Conservation (phyloP, 345 rosid genomes). For the Citrus trifoliata region DNA sequence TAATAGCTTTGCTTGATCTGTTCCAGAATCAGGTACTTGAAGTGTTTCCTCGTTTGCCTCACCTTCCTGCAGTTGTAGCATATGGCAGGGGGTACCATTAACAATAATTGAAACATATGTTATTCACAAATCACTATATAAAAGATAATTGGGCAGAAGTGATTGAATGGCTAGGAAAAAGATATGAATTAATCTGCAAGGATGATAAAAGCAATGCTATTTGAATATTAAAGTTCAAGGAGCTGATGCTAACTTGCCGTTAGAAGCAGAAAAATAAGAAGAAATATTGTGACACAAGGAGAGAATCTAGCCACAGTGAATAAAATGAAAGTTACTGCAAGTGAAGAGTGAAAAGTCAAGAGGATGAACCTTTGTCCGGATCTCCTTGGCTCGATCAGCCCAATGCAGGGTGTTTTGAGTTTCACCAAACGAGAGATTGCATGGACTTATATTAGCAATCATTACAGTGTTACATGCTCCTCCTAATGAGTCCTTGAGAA, state of each 20-base stretch:
- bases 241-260: neutral
- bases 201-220: neutral
- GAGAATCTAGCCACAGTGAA: neutral
- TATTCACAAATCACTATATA: neutral
- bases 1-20: conserved; percentile 63
- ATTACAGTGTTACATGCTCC: conserved; percentile 91
- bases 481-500: conserved; percentile 90
- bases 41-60: conserved; percentile 51
- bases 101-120: neutral
- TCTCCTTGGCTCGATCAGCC: conserved; percentile 97
- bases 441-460: conserved; percentile 94
- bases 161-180: neutral
- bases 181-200: neutral
- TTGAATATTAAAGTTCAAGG: neutral
- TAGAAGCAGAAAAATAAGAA: neutral
- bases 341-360: neutral
- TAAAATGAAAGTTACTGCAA: neutral
- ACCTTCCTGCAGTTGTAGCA: conserved; percentile 34
- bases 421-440: conserved; percentile 85
- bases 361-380: conserved; percentile 54
- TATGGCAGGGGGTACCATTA: neutral
- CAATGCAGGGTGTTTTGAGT: conserved; percentile 96
- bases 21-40: conserved; percentile 45
- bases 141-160: neutral
- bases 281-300: neutral